phyloP scores from a whole-genome alignment of 2,329 filamentous ascomycete genomes.

The Aciculosporium take region DNA sequence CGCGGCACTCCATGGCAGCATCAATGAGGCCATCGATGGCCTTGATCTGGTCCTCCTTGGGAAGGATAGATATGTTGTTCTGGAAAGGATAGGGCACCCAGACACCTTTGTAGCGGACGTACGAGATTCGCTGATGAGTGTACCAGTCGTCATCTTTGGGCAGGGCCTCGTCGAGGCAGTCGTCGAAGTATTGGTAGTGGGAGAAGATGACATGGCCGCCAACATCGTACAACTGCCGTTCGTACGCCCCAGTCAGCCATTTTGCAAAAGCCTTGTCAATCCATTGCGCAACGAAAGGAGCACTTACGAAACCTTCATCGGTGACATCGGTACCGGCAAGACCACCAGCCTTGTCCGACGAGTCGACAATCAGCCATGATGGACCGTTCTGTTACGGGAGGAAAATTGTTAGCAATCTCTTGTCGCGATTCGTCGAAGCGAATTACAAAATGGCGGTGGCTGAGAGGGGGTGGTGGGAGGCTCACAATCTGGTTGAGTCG shows the following conservation, averaged over 20 bases:
- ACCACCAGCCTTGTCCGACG: constrained; percentile 82
- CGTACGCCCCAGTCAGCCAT: background rate
- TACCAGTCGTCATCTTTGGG: constrained; percentile 93
- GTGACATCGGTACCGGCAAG: constrained; percentile 92
- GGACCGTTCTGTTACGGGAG: constrained; percentile 53
- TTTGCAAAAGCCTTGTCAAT: background rate
- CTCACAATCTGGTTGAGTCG: constrained; percentile 89
- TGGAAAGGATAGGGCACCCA: constrained; percentile 99
- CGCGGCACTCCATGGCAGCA: constrained; percentile 73
- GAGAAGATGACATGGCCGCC: constrained; percentile 98
- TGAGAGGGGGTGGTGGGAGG: constrained; percentile 10
- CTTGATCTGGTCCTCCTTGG: constrained; percentile 90
- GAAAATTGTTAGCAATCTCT: constrained; percentile 14
- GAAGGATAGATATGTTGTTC: constrained; percentile 98
- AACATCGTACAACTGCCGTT: constrained; percentile 79
- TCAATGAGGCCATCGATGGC: constrained; percentile 95
- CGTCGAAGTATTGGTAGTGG: constrained; percentile 99
- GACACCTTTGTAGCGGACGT: constrained; percentile 88
- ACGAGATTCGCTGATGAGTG: constrained; percentile 95
- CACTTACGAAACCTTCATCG: constrained; percentile 88
- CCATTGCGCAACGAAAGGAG: background rate
- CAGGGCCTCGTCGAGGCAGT: constrained; percentile 93
- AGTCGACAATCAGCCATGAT: constrained; percentile 93
- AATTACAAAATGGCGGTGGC: constrained; percentile 13
- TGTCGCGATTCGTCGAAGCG: background rate